Evolutionary conservation across 164 flowering plant species (phyloP).

Genomic region (Kingdonia uniflora): DNA sequence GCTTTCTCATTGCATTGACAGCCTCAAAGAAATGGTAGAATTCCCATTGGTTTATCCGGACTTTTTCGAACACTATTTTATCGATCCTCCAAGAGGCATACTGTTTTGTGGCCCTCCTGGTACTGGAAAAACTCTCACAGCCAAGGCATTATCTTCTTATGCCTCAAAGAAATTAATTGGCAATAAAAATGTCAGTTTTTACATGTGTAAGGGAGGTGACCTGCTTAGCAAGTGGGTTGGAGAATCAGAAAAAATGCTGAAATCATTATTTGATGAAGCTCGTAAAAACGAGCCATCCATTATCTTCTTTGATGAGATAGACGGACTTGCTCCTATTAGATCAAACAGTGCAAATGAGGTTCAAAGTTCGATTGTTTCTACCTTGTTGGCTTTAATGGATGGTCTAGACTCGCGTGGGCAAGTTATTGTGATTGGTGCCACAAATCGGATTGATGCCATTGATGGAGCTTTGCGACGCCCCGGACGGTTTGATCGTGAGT

Average conservation of each 20-base stretch:
- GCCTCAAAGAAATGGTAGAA: constrained; percentile 97
- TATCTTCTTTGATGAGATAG: constrained; percentile 98
- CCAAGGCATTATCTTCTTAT: constrained; percentile 97
- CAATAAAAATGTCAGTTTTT: constrained; percentile 97
- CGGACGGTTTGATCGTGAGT: constrained; percentile 98
- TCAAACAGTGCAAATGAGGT: constrained; percentile 98
- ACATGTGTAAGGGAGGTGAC: constrained; percentile 99
- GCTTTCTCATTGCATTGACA: constrained; percentile 85
- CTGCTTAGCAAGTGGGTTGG: constrained; percentile 99
- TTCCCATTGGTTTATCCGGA: constrained; percentile 95
- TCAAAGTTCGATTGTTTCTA: constrained; percentile 96
- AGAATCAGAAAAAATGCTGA: constrained; percentile 95
- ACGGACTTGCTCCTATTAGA: constrained; percentile 98
- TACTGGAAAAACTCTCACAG: constrained; percentile 95
- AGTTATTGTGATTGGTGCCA: constrained; percentile 97
- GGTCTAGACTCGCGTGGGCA: constrained; percentile 99
- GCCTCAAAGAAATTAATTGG: too few relatives aligned
- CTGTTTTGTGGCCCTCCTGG: constrained; percentile 99
- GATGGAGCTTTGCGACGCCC: constrained; percentile 99
- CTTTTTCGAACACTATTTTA: constrained; percentile 83
- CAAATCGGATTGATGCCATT: constrained; percentile 96
- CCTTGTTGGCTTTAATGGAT: constrained; percentile 97
- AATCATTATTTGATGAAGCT: constrained; percentile 96
- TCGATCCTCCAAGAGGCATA: constrained; percentile 97
- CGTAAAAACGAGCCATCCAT: constrained; percentile 97